A percentile compares a stretch with the other conserved stretches of the same genome.
These are phyloP conservation scores for Cymodocea nodosa DNA, from an alignment of 116 monocot species.

Conservation along the genomic window DNA sequence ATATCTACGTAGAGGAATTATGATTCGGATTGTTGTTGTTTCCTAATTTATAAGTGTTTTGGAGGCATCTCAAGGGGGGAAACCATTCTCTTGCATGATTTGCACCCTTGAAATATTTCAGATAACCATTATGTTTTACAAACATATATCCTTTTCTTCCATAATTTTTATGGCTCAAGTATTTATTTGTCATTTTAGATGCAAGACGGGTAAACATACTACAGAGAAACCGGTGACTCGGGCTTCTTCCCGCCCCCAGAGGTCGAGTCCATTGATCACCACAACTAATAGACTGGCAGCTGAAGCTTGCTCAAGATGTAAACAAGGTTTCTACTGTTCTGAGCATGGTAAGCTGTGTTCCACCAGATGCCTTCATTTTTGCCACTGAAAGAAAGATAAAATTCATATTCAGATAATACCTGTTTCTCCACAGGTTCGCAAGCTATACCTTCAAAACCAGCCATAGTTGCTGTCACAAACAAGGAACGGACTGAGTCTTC, in stretches of 20 bases:
- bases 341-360: slow-evolving; percentile 58
- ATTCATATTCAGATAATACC: neutral
- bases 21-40: no score
- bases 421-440: slow-evolving; percentile 44
- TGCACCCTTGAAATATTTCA: no score
- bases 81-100: no score
- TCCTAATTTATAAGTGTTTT: no score
- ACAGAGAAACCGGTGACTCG: slow-evolving; percentile 62
- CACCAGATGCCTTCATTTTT: neutral
- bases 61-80: no score
- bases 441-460: slow-evolving; percentile 31
- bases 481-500: neutral
- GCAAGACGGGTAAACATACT: slow-evolving; percentile 88
- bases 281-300: slow-evolving; percentile 18
- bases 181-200: slow-evolving; percentile 35
- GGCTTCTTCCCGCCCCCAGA: slow-evolving; percentile 24
- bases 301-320: slow-evolving; percentile 69
- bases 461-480: neutral
- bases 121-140: no score
- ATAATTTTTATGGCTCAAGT: neutral
- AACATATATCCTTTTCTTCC: neutral
- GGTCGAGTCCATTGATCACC: slow-evolving; percentile 17
- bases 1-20: no score
- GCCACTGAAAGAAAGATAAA: neutral
- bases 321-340: slow-evolving; percentile 97